phyloP scores from a whole-genome alignment of 2,329 filamentous ascomycete genomes.

The Grosmannia clavigera region DNA sequence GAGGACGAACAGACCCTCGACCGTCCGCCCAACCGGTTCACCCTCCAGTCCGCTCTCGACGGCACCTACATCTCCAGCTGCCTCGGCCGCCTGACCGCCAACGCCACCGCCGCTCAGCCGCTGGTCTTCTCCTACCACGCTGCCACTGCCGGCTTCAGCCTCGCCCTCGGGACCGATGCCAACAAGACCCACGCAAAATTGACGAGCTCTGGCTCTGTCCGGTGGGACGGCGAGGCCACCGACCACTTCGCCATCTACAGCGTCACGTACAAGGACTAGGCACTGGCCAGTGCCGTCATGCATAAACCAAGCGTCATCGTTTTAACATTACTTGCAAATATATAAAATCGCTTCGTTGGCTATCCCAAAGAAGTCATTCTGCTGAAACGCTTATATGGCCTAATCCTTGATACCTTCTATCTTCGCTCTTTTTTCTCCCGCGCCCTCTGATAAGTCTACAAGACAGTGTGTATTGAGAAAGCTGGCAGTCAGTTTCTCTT shows the following conservation, averaged over 20 bases:
- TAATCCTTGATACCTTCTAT: too few relatives aligned
- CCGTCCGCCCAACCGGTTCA: not conserved
- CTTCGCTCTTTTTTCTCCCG: too few relatives aligned
- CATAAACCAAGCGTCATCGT: too few relatives aligned
- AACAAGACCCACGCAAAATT: not conserved
- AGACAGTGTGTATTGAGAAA: too few relatives aligned
- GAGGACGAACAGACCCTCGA: not conserved
- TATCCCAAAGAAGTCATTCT: too few relatives aligned
- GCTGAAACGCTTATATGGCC: too few relatives aligned
- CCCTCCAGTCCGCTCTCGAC: slow-evolving; percentile 7
- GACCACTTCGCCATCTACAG: not conserved
- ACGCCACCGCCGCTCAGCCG: not conserved
- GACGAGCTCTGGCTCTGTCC: not conserved
- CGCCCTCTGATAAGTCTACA: too few relatives aligned
- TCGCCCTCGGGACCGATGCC: not conserved
- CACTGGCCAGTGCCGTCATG: not conserved
- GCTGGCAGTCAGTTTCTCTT: too few relatives aligned
- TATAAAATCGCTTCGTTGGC: not conserved
- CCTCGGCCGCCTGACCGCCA: not conserved
- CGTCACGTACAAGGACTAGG: slow-evolving; percentile 1
- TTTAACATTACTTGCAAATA: too few relatives aligned
- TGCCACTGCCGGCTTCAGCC: not conserved
- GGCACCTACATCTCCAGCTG: slow-evolving; percentile 5
- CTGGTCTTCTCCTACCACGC: slow-evolving; percentile 5
- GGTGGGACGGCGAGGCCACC: not conserved